A percentile compares a stretch with the other conserved stretches of the same genome.
These are phyloP conservation scores for Nidularia pulvinata DNA, from an alignment of 768 basidiomycete genomes.

Conservation along the genomic window DNA sequence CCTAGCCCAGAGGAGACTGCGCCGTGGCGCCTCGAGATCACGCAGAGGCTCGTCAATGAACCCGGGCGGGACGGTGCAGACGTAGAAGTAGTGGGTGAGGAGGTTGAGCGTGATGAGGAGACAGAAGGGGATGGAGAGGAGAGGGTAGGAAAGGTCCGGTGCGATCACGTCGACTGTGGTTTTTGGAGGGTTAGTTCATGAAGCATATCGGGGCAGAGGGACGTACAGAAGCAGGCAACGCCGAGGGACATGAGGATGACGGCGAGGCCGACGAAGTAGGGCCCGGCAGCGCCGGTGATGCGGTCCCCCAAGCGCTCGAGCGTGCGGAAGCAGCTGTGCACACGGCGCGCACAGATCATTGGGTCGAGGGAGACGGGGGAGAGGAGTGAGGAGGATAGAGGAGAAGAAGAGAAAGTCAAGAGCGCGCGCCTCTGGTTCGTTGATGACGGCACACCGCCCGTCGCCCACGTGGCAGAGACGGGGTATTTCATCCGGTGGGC, in stretches of 20 bases:
- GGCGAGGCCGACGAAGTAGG: constrained; percentile 86
- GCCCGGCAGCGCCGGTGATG: constrained; percentile 89
- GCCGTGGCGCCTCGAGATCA: constrained; percentile 20
- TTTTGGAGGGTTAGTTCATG: background rate
- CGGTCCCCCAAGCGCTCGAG: constrained; percentile 77
- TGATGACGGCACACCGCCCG: no score
- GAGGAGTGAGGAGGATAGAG: no score
- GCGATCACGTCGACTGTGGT: constrained; percentile 78
- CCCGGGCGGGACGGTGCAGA: constrained; percentile 79
- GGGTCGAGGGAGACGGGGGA: no score
- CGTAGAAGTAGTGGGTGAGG: constrained; percentile 83
- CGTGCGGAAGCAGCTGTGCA: constrained; percentile 52
- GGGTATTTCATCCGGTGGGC: no score
- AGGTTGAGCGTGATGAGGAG: constrained; percentile 78
- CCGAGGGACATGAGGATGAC: constrained; percentile 69
- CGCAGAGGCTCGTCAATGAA: constrained; percentile 61
- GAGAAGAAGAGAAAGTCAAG: no score
- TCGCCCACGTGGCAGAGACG: no score
- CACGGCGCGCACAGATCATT: constrained; percentile 44
- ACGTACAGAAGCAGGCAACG: constrained; percentile 80
- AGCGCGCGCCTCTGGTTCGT: no score
- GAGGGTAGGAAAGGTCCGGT: constrained; percentile 58
- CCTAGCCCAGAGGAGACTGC: constrained; percentile 54
- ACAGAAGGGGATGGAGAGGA: constrained; percentile 67
- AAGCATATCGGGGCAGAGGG: background rate